Conservation (phyloP, 768 basidiomycete species). For the Mycena filopes region DNA sequence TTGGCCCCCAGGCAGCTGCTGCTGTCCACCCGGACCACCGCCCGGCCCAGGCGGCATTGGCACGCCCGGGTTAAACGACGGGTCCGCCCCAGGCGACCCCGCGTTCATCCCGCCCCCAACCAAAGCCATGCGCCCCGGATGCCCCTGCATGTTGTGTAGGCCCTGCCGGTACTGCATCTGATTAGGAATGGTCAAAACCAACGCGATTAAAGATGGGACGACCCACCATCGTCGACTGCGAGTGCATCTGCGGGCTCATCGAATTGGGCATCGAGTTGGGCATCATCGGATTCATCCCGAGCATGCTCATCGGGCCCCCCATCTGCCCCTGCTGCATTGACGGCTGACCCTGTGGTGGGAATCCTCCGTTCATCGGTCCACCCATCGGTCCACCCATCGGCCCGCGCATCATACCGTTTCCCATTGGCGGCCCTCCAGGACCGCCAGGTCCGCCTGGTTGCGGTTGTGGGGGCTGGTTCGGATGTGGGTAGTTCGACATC, state of each 20-base stretch:
- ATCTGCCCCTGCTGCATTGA: conserved; percentile 24
- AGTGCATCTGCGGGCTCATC: conserved; percentile 36
- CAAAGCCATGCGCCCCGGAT: conserved; percentile 24
- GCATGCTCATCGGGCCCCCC: conserved; percentile 38
- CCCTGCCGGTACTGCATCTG: conserved; percentile 30
- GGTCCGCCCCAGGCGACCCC: conserved; percentile 59
- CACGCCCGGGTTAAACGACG: conserved; percentile 50
- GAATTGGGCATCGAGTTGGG: conserved; percentile 10
- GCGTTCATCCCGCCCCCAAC: conserved; percentile 40
- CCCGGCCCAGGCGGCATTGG: conserved; percentile 35
- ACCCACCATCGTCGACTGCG: conserved; percentile 24
- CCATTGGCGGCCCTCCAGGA: conserved; percentile 47
- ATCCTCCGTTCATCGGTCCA: conserved; percentile 35
- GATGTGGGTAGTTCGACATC: conserved; percentile 41
- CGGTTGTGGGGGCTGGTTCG: conserved; percentile 33
- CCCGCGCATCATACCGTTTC: conserved; percentile 51
- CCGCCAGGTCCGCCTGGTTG: conserved; percentile 47
- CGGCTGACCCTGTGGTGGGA: conserved; percentile 31
- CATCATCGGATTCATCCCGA: conserved; percentile 30
- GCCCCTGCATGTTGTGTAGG: conserved; percentile 15
- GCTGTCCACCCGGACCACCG: conserved; percentile 17
- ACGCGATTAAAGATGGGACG: neutral
- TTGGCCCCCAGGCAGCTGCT: conserved; percentile 39
- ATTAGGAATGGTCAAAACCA: conserved; percentile 13
- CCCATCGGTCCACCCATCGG: conserved; percentile 44